Percentiles rank a stretch among this genome's conserved stretches.
These are phyloP conservation scores for Clausena lansium DNA, from an alignment of 345 rosid species.

Conservation along the genomic window DNA sequence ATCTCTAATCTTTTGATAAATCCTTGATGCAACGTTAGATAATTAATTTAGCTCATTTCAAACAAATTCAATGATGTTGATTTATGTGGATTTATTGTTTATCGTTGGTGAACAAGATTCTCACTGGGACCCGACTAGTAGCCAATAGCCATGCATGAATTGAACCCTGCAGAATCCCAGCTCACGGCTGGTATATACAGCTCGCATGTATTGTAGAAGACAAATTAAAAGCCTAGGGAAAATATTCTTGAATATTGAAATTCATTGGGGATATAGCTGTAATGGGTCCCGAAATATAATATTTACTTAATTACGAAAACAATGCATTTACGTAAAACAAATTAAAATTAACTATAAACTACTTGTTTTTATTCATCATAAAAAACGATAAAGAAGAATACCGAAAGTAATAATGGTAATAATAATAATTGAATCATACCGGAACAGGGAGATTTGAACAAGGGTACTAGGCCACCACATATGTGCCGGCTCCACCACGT, in stretches of 20 bases:
- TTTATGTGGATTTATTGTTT: no score
- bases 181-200: no score
- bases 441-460: slow-evolving; percentile 34
- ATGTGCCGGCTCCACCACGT: slow-evolving; percentile 36
- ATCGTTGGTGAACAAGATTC: no score
- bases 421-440: slow-evolving; percentile 1
- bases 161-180: no score
- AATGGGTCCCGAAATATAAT: not conserved
- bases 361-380: not conserved
- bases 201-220: not conserved
- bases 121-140: no score
- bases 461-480: slow-evolving; percentile 43
- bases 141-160: not conserved
- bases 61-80: no score
- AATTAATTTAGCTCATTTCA: no score
- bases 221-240: not conserved
- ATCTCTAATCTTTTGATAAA: not conserved
- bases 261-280: not conserved
- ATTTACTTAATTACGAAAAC: no score
- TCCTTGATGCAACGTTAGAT: not conserved
- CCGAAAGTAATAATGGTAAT: not conserved
- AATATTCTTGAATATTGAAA: not conserved
- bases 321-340: no score
- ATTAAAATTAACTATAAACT: not conserved
- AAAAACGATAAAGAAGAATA: no score